Percentiles rank a stretch among this genome's conserved stretches.
Conservation (phyloP, 2,329 filamentous ascomycete species). For the Aschersonia sp. region DNA sequence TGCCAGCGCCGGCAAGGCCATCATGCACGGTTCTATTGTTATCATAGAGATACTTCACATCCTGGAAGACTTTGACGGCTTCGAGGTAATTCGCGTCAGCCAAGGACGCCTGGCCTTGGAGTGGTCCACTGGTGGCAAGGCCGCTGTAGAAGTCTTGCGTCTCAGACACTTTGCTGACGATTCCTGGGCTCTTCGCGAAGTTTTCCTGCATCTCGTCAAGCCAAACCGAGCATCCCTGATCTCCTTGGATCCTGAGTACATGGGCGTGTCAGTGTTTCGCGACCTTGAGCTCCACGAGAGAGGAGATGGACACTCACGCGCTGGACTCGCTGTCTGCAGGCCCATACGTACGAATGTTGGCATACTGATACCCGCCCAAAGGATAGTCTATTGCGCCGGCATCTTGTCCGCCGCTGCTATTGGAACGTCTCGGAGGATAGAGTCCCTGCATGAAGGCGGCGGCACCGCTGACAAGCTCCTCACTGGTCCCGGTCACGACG, state of each 20-base stretch:
- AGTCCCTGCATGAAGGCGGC: constrained; percentile 71
- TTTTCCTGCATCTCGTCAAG: constrained; percentile 13
- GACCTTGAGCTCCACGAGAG: no score
- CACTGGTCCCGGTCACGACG: constrained; percentile 24
- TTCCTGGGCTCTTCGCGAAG: constrained; percentile 10
- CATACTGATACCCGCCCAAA: constrained; percentile 67
- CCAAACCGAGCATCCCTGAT: constrained; percentile 23
- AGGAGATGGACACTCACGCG: constrained; percentile 20
- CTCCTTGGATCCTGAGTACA: constrained; percentile 20
- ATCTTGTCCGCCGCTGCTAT: constrained; percentile 10
- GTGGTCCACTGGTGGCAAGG: constrained; percentile 21
- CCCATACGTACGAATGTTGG: constrained; percentile 45
- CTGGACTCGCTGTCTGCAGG: constrained; percentile 27
- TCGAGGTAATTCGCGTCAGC: constrained; percentile 27
- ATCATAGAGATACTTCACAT: constrained; percentile 35
- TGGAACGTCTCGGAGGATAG: constrained; percentile 49
- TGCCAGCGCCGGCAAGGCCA: constrained; percentile 19
- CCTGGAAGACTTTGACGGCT: constrained; percentile 40
- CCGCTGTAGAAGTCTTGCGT: constrained; percentile 25
- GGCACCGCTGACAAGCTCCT: constrained; percentile 50
- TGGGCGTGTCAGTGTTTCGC: no score
- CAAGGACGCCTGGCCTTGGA: constrained; percentile 22
- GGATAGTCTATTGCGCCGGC: constrained; percentile 47
- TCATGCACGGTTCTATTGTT: constrained; percentile 31
- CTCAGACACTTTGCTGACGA: constrained; percentile 12